Evolutionary conservation across 2,329 filamentous ascomycete species (phyloP), one percentile per base, ranked within the genome.

Genomic region (Aspergillus udagawae): DNA sequence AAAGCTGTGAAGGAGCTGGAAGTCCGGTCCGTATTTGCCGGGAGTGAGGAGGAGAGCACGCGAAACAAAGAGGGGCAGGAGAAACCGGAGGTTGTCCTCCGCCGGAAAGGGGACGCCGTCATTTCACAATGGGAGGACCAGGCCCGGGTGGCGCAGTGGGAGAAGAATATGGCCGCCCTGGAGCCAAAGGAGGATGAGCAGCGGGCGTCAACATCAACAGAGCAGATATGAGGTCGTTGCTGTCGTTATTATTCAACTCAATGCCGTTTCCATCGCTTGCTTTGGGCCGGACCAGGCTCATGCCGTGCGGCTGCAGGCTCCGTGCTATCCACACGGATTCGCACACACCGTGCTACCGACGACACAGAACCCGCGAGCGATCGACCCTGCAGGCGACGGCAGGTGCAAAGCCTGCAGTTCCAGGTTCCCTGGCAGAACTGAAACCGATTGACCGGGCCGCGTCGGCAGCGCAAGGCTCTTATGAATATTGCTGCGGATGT

Each of bases 1-100:
- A 60, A 66, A 5, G 89, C 88, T 2, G 75, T 78, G 14, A 72
- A 73, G 42, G 88, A 90, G 51, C 73, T 94, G 52, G 79, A 79
- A 44, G 81, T 87, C 14, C 78, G 82, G 65, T 78, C 75, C 48
- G 76, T 95, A 28, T 90, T 93, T 71, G 82, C 80, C 27, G 67
- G 61, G 2, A 49, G 57, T 2, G 60, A 62, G 29, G 53, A 55
- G 23, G 42, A 21, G 44, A 51, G 8, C 49, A 47, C 8, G 53
- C 53, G 50, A 54, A 54, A 25, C 49, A 56, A 55, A 35, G 56
- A 48, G n/a, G 57, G 56, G 51, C 49, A 60, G 53, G 67, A 68
- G 50, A 66, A 64, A 41, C 68, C 72, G 1, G 72, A 75, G 58
- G 52, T 17, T 1, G 60, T 64, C 49, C 55, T 75, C 1, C 60